Conservation (phyloP, 768 basidiomycete species). For the Pleurotus tuoliensis region DNA sequence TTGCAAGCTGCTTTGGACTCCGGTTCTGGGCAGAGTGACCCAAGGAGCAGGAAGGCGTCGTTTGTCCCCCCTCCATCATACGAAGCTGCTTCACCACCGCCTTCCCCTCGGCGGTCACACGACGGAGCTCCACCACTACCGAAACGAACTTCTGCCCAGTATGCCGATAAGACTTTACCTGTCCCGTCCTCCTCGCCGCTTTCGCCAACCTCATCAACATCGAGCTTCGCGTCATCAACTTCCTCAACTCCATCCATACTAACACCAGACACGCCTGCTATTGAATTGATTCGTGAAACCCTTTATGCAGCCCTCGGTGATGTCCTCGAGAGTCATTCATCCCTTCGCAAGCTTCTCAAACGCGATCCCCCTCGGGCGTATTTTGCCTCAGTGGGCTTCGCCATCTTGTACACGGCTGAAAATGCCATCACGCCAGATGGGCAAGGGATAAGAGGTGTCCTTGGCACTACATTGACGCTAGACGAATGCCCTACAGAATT, state of each 20-base stretch:
- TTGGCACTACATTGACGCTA: slow-evolving; percentile 53
- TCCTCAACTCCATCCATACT: slow-evolving; percentile 35
- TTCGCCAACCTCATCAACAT: slow-evolving; percentile 17
- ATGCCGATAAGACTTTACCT: slow-evolving; percentile 16
- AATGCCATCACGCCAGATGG: slow-evolving; percentile 46
- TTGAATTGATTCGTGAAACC: slow-evolving; percentile 82
- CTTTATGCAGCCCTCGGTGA: slow-evolving; percentile 80
- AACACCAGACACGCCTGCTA: slow-evolving; percentile 51
- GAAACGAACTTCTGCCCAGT: slow-evolving; percentile 14
- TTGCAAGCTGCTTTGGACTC: slow-evolving; percentile 78
- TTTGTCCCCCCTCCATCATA: slow-evolving; percentile 75
- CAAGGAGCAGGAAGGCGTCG: slow-evolving; percentile 43
- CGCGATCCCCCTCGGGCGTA: slow-evolving; percentile 70
- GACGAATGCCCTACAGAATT: slow-evolving; percentile 59
- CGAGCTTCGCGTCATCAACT: slow-evolving; percentile 18
- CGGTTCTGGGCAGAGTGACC: slow-evolving; percentile 30
- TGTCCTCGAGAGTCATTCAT: slow-evolving; percentile 51
- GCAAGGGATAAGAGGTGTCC: slow-evolving; percentile 48
- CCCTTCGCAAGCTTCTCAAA: slow-evolving; percentile 53
- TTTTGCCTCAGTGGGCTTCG: slow-evolving; percentile 69
- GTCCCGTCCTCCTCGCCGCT: slow-evolving; percentile 23
- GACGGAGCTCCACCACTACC: slow-evolving; percentile 9
- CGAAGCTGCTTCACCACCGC: slow-evolving; percentile 25
- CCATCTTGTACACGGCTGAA: slow-evolving; percentile 66
- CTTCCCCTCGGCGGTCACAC: slow-evolving; percentile 11